Evolutionary conservation across 164 flowering plant genomes (phyloP).

Genomic region (Aristolochia contorta): DNA sequence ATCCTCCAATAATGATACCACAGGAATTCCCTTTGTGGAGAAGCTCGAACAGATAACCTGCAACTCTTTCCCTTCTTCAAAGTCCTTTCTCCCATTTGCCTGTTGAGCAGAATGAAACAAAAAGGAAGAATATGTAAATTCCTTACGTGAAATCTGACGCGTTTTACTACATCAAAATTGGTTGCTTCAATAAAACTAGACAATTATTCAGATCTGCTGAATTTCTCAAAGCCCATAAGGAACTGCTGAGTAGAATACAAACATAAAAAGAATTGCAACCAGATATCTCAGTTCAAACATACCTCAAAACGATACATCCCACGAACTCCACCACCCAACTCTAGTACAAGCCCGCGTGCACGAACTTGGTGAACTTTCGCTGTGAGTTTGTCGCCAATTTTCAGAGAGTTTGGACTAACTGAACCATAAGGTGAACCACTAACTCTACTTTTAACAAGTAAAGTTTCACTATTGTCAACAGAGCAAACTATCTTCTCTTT

Average conservation of each 20-base stretch:
- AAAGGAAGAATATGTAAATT: not conserved
- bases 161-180: too few relatives aligned
- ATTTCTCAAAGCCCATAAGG: not conserved
- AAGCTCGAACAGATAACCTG: conserved; percentile 61
- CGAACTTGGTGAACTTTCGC: conserved; percentile 76
- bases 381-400: conserved; percentile 47
- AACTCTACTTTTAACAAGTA: not conserved
- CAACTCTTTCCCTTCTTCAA: conserved; percentile 52
- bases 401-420: conserved; percentile 39
- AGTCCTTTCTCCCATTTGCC: conserved; percentile 33
- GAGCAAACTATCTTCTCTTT: not conserved
- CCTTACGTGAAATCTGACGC: not conserved
- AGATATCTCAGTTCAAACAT: conserved; percentile 1
- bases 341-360: conserved; percentile 72
- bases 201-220: not conserved
- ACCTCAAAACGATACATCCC: conserved; percentile 93
- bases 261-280: too few relatives aligned
- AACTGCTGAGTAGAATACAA: too few relatives aligned
- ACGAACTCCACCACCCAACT: conserved; percentile 66
- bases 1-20: conserved; percentile 46
- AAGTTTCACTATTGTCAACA: not conserved
- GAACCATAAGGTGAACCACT: too few relatives aligned
- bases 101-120: conserved; percentile 19
- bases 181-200: too few relatives aligned
- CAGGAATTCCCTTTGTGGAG: conserved; percentile 67